Evolutionary conservation across 192 early-diverging fungal genomes (phyloP).

Genomic region (Podila clonocystis): DNA sequence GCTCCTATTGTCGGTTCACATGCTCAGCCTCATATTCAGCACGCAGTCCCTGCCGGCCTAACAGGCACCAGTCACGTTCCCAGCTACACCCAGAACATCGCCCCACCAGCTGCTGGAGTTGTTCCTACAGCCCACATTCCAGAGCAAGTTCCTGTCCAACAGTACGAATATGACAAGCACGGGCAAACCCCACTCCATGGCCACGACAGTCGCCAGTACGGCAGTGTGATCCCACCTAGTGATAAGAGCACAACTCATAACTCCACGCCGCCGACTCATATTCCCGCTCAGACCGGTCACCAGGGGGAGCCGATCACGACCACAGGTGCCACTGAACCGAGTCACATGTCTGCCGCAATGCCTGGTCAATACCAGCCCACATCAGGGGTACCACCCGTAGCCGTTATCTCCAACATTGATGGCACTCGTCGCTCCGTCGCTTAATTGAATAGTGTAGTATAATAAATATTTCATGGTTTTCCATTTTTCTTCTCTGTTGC

Average conservation of each 20-base stretch:
- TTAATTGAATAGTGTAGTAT: neutral
- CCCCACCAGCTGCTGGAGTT: constrained; percentile 18
- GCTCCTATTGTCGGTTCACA: neutral
- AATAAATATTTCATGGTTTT: too few species aligned
- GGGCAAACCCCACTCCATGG: neutral
- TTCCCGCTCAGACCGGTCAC: neutral
- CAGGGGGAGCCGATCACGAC: neutral
- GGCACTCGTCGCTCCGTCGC: neutral
- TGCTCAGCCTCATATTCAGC: neutral
- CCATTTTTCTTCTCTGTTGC: too few species aligned
- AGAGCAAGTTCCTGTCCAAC: neutral
- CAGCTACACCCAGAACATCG: constrained; percentile 12
- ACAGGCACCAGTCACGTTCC: constrained; percentile 24
- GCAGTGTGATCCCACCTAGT: neutral
- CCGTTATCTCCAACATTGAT: neutral
- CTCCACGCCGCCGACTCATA: neutral
- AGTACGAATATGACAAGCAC: constrained; percentile 4
- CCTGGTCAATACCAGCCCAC: neutral
- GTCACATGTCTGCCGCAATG: neutral
- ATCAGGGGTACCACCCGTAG: neutral
- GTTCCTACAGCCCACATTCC: constrained; percentile 12
- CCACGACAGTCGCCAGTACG: neutral
- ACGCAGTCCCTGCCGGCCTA: constrained; percentile 18
- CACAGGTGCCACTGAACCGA: neutral
- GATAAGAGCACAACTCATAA: neutral